phyloP scores from a whole-genome alignment of 1,139 yeast genomes.

The Tardiomyces depauwii region DNA sequence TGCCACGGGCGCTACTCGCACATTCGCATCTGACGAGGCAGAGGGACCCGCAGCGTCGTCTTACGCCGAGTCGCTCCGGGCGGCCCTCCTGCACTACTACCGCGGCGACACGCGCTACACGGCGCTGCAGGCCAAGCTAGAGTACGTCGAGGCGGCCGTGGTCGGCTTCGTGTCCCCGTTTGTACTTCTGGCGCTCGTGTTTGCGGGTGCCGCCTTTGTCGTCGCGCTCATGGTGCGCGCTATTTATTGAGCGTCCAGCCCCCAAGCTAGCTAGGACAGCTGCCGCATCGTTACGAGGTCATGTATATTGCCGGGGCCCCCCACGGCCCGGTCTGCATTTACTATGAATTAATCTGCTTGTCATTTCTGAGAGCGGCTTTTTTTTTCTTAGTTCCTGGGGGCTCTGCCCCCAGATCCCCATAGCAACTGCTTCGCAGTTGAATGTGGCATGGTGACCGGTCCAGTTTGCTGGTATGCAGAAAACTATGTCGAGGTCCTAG shows the following conservation, averaged over 20 bases:
- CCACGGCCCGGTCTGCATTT: too few species aligned
- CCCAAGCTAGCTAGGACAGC: too few species aligned
- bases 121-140: neutral
- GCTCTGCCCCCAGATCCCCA: too few species aligned
- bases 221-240: neutral
- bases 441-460: too few species aligned
- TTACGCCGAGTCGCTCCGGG: neutral
- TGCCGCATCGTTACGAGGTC: too few species aligned
- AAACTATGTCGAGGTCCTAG: too few species aligned
- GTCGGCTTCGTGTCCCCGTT: neutral
- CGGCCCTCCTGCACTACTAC: neutral
- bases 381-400: too few species aligned
- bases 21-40: neutral
- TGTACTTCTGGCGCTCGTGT: neutral
- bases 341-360: too few species aligned
- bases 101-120: neutral
- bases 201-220: neutral
- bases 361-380: too few species aligned
- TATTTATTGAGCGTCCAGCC: neutral
- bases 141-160: neutral
- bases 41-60: neutral
- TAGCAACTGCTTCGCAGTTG: too few species aligned
- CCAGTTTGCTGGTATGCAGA: too few species aligned
- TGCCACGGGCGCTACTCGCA: neutral
- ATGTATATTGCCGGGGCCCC: too few species aligned